A percentile compares a stretch with the other conserved stretches of the same genome.
phyloP scores from a whole-genome alignment of 495 filamentous ascomycete genomes.

The Talaromyces stipitatus region DNA sequence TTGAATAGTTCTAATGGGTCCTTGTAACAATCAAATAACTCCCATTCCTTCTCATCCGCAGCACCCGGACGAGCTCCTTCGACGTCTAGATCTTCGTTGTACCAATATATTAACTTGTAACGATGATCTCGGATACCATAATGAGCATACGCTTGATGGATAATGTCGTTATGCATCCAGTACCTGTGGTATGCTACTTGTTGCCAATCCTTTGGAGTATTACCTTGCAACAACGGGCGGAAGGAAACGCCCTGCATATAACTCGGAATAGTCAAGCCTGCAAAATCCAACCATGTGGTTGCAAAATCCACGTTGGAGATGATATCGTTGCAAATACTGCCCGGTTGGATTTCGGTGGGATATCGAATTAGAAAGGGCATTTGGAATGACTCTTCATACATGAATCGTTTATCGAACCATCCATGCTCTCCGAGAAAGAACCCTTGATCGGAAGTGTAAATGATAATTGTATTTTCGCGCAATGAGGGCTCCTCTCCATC shows the following conservation, averaged over 20 bases:
- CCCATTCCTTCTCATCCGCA: constrained; percentile 29
- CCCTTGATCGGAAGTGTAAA: constrained; percentile 39
- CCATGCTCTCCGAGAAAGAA: constrained; percentile 44
- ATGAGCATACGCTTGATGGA: constrained; percentile 33
- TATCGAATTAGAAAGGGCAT: constrained; percentile 39
- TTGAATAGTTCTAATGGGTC: constrained; percentile 41
- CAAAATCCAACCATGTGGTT: constrained; percentile 32
- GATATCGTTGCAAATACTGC: constrained; percentile 28
- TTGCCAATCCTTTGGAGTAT: constrained; percentile 29
- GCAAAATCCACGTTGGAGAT: constrained; percentile 40
- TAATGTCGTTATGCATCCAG: constrained; percentile 38
- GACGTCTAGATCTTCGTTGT: constrained; percentile 31
- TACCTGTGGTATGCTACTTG: constrained; percentile 39
- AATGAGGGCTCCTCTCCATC: constrained; percentile 17
- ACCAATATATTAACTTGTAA: constrained; percentile 43
- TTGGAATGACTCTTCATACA: constrained; percentile 40
- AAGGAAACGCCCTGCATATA: constrained; percentile 39
- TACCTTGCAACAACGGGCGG: constrained; percentile 15
- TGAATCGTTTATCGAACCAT: constrained; percentile 43
- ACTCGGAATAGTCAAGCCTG: constrained; percentile 20
- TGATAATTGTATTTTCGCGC: constrained; percentile 32
- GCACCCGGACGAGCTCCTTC: constrained; percentile 26
- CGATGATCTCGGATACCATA: constrained; percentile 34
- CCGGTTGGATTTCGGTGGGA: constrained; percentile 22
- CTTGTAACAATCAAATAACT: constrained; percentile 35